phyloP scores from a whole-genome alignment of 1,139 yeast species.

The Scheffersomyces insectosa region DNA sequence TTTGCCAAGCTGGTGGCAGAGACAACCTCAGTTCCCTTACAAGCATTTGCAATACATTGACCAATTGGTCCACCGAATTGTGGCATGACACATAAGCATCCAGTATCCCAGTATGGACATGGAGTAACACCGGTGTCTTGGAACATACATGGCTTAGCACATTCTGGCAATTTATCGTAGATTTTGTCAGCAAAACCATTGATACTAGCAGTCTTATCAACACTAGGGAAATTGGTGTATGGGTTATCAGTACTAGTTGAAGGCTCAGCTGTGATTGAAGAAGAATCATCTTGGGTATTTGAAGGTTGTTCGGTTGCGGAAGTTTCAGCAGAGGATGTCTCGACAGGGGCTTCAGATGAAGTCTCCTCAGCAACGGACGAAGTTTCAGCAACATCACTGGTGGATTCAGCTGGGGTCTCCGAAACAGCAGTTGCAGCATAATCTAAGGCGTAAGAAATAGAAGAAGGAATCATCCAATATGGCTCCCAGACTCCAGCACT shows the following conservation, averaged over 20 bases:
- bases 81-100: constrained; percentile 54
- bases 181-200: constrained; percentile 58
- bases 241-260: constrained; percentile 11
- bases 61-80: constrained; percentile 46
- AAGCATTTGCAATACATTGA: constrained; percentile 41
- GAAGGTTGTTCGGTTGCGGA: constrained; percentile 1
- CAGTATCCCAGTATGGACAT: constrained; percentile 58
- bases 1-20: constrained; percentile 40
- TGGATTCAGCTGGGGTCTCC: constrained; percentile 8
- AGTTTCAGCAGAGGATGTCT: constrained; percentile 7
- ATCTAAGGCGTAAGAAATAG: constrained; percentile 20
- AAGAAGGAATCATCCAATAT: constrained; percentile 43
- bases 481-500: constrained; percentile 29
- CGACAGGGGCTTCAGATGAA: constrained; percentile 12
- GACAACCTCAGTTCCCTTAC: constrained; percentile 32
- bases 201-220: constrained; percentile 49
- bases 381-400: constrained; percentile 11
- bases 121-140: constrained; percentile 27
- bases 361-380: constrained; percentile 14
- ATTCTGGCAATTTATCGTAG: constrained; percentile 37
- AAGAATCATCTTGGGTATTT: background rate
- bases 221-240: constrained; percentile 45
- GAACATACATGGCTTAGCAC: constrained; percentile 41
- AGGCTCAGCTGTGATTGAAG: background rate
- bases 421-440: constrained; percentile 10